Evolutionary conservation across 2,329 filamentous ascomycete genomes (phyloP), one percentile per base, ranked within the genome.

Genomic region (Curvularia sp.): DNA sequence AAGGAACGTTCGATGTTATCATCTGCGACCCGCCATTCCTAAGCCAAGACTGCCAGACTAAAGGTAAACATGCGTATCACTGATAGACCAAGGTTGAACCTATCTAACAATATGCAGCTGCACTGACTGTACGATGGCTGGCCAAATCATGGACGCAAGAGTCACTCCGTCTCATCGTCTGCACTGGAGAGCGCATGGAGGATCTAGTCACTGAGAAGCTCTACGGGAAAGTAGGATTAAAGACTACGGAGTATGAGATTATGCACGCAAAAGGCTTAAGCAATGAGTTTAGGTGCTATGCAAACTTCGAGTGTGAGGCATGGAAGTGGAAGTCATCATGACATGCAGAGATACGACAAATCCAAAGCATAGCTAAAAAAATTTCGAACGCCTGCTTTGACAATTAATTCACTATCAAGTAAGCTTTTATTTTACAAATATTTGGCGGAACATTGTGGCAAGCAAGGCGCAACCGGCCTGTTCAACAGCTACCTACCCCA

Each of bases 231-330:
- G 79, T 87, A 32, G 87, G 87, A 1, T 77, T 89, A 27, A 79
- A 75, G 53, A 87, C 87, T 4, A 93, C 90, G 0, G 86, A 84
- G 0, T 93, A 88, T 71, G 85, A 88, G 68, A 87, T 88, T 3
- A 80, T 82, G 62, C 91, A 94, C 70, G 82, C 85, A n/a, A 86
- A 86, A 61, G 89, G 89, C 0, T 77, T 95, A 59, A 91, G 89
- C 75, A 95, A 95, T 70, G 89, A 92, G 76, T 95, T 93, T 73
- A 84, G 86, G 70, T 93, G 89, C 75, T 94, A 92, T 70, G 86
- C 91, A 23, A 93, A 91, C 71, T 93, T 91, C 70, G 88, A 91
- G 73, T 86, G 87, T 67, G 78, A 78, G 15, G 64, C 64, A 12
- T 81, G 80, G 79, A 75, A 71, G 36, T 78, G 74, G 73, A 60